phyloP scores from a whole-genome alignment of 495 filamentous ascomycete genomes.

The Penicillium silybi region DNA sequence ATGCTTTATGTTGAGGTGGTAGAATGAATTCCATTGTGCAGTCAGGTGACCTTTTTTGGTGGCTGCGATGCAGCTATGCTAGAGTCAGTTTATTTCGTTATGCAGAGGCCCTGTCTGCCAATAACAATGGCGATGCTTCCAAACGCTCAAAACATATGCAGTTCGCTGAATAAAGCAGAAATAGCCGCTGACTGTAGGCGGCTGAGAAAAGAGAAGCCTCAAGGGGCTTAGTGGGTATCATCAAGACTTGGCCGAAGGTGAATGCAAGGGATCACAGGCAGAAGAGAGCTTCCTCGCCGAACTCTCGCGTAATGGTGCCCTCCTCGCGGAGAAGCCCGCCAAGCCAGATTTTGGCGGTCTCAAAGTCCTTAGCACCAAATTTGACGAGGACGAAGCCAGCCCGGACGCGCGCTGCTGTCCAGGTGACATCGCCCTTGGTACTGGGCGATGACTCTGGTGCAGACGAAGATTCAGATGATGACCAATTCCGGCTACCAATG shows the following conservation, averaged over 20 bases:
- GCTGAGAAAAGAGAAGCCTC: conserved; percentile 8
- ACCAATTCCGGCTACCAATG: conserved; percentile 79
- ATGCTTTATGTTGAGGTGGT: not conserved
- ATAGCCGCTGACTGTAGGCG: conserved; percentile 1
- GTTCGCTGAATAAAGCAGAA: conserved; percentile 6
- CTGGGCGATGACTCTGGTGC: conserved; percentile 30
- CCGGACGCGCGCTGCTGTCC: conserved; percentile 80
- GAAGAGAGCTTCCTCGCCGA: conserved; percentile 61
- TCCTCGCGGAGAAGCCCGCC: conserved; percentile 53
- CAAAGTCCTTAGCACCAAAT: conserved; percentile 63
- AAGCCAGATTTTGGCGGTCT: conserved; percentile 61
- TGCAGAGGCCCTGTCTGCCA: not conserved
- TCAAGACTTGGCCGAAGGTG: conserved; percentile 1
- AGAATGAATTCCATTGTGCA: conserved; percentile 4
- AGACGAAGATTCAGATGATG: conserved; percentile 32
- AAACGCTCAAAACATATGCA: conserved; percentile 14
- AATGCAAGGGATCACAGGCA: conserved; percentile 41
- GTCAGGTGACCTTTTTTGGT: conserved; percentile 4
- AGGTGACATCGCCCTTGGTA: conserved; percentile 61
- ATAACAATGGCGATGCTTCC: not conserved
- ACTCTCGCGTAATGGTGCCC: conserved; percentile 52
- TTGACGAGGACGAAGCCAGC: conserved; percentile 83
- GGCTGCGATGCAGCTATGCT: conserved; percentile 9
- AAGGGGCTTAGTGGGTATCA: conserved; percentile 11
- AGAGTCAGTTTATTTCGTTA: conserved; percentile 1